Base-by-base conservation (phyloP, 352 stramenopile species). In the Phytophthora aleatoria region DNA sequence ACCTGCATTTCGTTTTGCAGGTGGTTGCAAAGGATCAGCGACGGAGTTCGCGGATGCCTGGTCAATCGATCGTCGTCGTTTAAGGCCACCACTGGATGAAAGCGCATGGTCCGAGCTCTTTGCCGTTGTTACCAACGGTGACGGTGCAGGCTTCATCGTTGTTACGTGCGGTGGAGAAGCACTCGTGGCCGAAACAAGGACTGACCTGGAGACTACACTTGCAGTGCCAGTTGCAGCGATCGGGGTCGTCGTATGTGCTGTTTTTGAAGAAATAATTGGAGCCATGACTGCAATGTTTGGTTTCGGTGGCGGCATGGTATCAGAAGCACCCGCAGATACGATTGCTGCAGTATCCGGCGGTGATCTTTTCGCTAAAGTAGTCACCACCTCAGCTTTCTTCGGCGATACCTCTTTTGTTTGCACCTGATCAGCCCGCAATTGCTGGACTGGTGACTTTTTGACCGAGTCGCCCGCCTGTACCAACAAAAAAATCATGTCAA, bases 1-100 rank as follows among this genome's bases (percentile, higher is more conserved):
- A 60, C 15, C 11, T 31, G 36, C 31, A 36, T 7, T 42, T 44
- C 44, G 43, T 33, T 61, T 62, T 10, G 31, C 15, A 35, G 43
- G 26, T 43, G 56, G 54, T 33, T 71, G 50, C 11, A 58, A 15
- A 4, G n/a, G 5, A 10, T 69, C 53, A 20, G 8, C 5, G 42
- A 1, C 3, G 3, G n/a, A 24, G 24, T 38, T 53, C 12, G 9
- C 15, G 1, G 45, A 31, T 13, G 0, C 12, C 2, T 45, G 49
- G 13, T 60, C 53, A 33, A 15, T 55, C 38, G 65, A 56, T 20
- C 27, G 54, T 5, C 13, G 39, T n/a, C 65, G 51, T 38, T 77
- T 74, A 24, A 65, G 30, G 27, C 28, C 42, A 38, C 51, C n/a
- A 33, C 27, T 57, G 7, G 27, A 35, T 12, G 51, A 16, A 2